Evolutionary conservation across 108 stramenopile species (phyloP), one percentile per base, ranked within the genome.

Genomic region (Pseudonitzschia delicatissima): DNA sequence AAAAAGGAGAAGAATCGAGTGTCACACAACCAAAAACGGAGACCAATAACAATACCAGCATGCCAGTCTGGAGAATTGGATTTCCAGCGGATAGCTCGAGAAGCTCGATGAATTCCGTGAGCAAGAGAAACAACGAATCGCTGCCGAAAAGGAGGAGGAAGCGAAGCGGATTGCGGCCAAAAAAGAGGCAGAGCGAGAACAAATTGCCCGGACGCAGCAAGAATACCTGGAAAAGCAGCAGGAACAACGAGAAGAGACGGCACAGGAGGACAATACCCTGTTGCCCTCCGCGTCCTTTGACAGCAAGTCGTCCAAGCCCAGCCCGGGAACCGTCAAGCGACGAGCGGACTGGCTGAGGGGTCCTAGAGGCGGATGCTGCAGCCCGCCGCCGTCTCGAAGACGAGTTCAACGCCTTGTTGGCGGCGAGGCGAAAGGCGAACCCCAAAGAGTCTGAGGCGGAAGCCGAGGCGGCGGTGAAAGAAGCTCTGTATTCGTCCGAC

Each of bases 21-120:
- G n/a, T n/a, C n/a, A n/a, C n/a, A n/a, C n/a, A n/a, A n/a, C n/a
- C n/a, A n/a, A n/a, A n/a, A n/a, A n/a, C n/a, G n/a, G n/a, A n/a
- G n/a, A n/a, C n/a, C n/a, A n/a, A n/a, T n/a, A n/a, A n/a, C n/a
- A n/a, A n/a, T n/a, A n/a, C n/a, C n/a, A n/a, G n/a, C n/a, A n/a
- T n/a, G n/a, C n/a, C n/a, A n/a, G n/a, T n/a, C n/a, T n/a, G n/a
- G n/a, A 55, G 53, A 55, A 33, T 49, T 49, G 12, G 69, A 70
- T 13, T 61, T 70, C 45, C 60, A 70, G 45, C 45, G 69, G 32
- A 62, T 70, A 28, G 69, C 60, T 17, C 47, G 59, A 4, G 48
- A 70, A 28, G 59, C 69, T 29, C 69, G 69, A n/a, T 4, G 60
- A 70, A 34, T 70, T 70, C 21, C 48, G 69, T 23, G 69, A 70